phyloP scores from a whole-genome alignment of 176 grass and related monocot genomes.

The Bolboschoenus planiculmis region DNA sequence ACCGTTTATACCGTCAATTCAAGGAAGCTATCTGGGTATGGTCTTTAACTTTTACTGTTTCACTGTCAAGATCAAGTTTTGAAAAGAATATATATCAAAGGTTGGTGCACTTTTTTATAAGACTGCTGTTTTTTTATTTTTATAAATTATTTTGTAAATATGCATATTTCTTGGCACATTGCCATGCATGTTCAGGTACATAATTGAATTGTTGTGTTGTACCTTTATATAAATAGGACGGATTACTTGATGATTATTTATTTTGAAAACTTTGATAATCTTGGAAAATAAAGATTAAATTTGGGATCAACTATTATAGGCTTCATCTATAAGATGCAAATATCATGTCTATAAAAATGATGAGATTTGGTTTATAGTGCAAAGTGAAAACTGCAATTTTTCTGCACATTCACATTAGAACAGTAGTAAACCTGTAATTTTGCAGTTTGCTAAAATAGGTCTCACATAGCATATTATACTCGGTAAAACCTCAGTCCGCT shows the following conservation, averaged over 20 bases:
- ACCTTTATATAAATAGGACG: neutral
- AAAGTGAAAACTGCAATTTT: neutral
- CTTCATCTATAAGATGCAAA: neutral
- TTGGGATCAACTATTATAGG: neutral
- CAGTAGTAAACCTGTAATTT: neutral
- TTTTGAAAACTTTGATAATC: neutral
- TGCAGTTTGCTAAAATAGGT: neutral
- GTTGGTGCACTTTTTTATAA: neutral
- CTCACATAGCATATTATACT: neutral
- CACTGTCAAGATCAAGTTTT: neutral
- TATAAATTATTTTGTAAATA: neutral
- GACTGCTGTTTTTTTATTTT: neutral
- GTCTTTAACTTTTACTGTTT: neutral
- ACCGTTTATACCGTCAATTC: slow-evolving; percentile 64
- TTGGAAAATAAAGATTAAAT: neutral
- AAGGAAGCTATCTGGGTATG: slow-evolving; percentile 79
- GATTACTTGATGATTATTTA: neutral
- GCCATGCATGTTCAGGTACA: slow-evolving; percentile 4
- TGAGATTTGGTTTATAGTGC: neutral
- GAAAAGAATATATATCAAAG: slow-evolving; percentile 3
- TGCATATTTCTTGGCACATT: neutral
- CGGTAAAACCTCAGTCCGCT: neutral
- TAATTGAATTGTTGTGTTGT: neutral
- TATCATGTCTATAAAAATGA: neutral
- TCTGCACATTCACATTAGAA: neutral